Base-by-base conservation (phyloP, 495 filamentous ascomycete species). In the Lindgomyces ingoldianus region DNA sequence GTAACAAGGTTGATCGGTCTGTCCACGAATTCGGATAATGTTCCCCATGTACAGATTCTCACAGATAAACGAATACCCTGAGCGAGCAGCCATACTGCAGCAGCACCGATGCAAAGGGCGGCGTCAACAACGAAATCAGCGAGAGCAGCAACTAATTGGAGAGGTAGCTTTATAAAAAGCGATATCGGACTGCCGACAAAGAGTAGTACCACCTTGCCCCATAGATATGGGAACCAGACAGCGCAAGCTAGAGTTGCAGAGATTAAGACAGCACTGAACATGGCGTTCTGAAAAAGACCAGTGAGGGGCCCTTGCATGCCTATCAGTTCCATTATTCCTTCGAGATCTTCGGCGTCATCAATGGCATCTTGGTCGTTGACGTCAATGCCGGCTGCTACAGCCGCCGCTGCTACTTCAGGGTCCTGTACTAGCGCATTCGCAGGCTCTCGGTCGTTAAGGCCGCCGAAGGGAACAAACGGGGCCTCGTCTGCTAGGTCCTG, bases 261-360 rank as follows among this genome's bases (percentile, higher is more conserved):
- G 14, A 99, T 89, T 21, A 99, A 81, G 58, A 96, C 85, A 26
- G 90, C 89, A 69, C 92, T 93, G 74, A 99, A 98, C 41, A 96
- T 88, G 36, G 87, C 92, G 65, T 98, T 98, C 72, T 98, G 94
- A 65, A 97, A 83, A 8, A 99, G 81, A 21, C 91, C 91, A 36
- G 88, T 87, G 2, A 98, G 78, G 1, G 95, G 95, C 0, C 94
- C 94, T 68, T 96, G 90, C 89, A 99, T 94, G 50, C 94, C 94
- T 33, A 99, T 87, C 11, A 99, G 83, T 72, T 99, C 94, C 80
- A 98, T 83, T 50, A 99, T 90, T 4, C 94, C 94, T 73, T 99
- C 94, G n/a, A 99, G 85, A 69, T 99, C 94, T 75, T 99, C 94
- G 10, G 88, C 91, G 66, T 96, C 92, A 55, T 98, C 94, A 33